Conservation (phyloP, 2,329 filamentous ascomycete genomes). For the Blastomyces silverae region DNA sequence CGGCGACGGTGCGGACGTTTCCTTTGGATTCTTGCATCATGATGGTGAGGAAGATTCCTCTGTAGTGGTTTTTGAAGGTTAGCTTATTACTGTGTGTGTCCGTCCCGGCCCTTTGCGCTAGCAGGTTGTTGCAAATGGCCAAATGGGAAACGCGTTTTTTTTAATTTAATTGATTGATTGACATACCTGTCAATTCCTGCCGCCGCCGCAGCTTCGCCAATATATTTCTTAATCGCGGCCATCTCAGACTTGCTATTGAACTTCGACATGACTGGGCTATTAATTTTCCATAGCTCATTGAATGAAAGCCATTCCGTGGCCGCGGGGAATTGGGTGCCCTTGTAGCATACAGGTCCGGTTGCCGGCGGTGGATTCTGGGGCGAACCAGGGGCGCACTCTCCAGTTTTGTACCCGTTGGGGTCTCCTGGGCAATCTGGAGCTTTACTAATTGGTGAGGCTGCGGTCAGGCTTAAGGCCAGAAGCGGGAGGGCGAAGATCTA, state of each 20-base stretch:
- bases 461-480: neutral
- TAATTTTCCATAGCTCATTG: neutral
- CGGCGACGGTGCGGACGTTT: neutral
- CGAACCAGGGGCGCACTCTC: too few species aligned
- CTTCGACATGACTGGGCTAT: neutral
- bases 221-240: neutral
- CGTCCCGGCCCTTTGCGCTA: neutral
- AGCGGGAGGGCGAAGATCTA: neutral
- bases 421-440: neutral
- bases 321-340: conserved; percentile 10
- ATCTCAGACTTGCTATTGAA: conserved; percentile 1
- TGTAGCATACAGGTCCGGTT: conserved; percentile 6
- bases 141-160: too few species aligned
- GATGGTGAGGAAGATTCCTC: conserved; percentile 7
- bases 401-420: neutral
- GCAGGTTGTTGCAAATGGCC: neutral
- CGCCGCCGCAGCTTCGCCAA: neutral
- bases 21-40: conserved; percentile 14
- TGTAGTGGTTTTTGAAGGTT: neutral
- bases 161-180: neutral
- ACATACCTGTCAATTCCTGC: conserved; percentile 10
- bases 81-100: neutral
- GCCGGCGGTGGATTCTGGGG: neutral
- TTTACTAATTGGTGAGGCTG: neutral
- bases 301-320: conserved; percentile 7